Evolutionary conservation across 768 basidiomycete species (phyloP).

Genomic region (Leccinum uliginosum): DNA sequence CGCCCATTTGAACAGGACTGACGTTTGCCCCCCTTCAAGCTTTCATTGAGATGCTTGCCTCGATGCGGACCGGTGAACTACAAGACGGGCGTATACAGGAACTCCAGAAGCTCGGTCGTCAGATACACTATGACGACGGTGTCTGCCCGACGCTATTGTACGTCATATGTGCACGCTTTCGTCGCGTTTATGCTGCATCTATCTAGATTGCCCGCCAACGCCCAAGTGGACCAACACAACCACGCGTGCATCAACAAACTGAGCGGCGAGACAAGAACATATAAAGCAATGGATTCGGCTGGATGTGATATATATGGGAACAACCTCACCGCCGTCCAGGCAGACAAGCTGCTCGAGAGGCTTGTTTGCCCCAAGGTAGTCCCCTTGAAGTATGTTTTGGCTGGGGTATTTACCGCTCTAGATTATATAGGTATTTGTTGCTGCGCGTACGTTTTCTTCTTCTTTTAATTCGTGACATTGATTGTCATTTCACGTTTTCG

Average conservation of each 20-base stretch:
- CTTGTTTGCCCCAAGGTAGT: conserved; percentile 48
- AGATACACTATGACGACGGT: conserved; percentile 71
- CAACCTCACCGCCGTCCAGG: conserved; percentile 29
- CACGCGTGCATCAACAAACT: conserved; percentile 16
- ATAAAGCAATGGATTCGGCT: conserved; percentile 40
- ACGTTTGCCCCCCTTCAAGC: conserved; percentile 47
- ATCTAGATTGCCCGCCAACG: conserved; percentile 27
- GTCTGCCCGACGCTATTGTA: conserved; percentile 88
- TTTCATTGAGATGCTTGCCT: conserved; percentile 95
- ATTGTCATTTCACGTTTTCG: background rate
- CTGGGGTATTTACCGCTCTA: no score
- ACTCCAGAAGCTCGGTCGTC: conserved; percentile 63
- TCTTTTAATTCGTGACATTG: background rate
- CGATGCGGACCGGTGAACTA: conserved; percentile 90
- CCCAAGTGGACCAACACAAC: conserved; percentile 24
- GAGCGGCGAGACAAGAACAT: conserved; percentile 30
- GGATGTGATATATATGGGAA: conserved; percentile 37
- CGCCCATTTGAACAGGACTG: background rate
- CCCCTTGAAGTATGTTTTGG: no score
- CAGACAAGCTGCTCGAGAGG: conserved; percentile 38
- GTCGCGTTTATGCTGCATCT: background rate
- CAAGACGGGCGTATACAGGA: conserved; percentile 56
- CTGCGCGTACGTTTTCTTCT: conserved; percentile 30
- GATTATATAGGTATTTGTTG: no score
- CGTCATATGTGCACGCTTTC: conserved; percentile 19